phyloP scores from a whole-genome alignment of 495 filamentous ascomycete genomes.

The Penicillium tannophilum region DNA sequence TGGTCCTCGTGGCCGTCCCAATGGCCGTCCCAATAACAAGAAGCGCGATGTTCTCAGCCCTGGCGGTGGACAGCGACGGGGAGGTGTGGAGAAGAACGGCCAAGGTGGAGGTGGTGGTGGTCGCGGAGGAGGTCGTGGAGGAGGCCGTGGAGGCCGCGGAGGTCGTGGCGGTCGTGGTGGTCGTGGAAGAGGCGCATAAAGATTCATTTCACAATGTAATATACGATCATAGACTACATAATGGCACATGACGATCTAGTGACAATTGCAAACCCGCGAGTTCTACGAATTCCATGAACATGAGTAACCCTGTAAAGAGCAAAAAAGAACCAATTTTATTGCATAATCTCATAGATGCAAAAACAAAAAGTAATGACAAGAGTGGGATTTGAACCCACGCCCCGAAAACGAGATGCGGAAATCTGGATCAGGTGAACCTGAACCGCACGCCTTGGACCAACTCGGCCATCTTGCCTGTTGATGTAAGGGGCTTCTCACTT shows the following conservation, averaged over 20 bases:
- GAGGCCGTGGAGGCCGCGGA: slow-evolving; percentile 5
- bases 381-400: slow-evolving; percentile 45
- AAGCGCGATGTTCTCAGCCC: slow-evolving; percentile 35
- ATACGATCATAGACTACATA: not conserved
- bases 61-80: slow-evolving; percentile 28
- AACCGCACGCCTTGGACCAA: slow-evolving; percentile 42
- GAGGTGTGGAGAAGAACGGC: slow-evolving; percentile 29
- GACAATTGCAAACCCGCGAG: too few relatives aligned
- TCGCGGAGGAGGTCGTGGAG: slow-evolving; percentile 16
- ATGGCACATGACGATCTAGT: not conserved
- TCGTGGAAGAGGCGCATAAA: slow-evolving; percentile 3
- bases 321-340: not conserved
- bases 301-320: not conserved
- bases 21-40: slow-evolving; percentile 17
- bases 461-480: slow-evolving; percentile 40
- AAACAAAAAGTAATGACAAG: slow-evolving; percentile 32
- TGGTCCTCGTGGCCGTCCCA: slow-evolving; percentile 11
- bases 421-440: slow-evolving; percentile 34
- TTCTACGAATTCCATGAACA: too few relatives aligned
- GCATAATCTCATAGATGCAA: not conserved
- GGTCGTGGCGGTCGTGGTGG: slow-evolving; percentile 1
- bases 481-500: not conserved
- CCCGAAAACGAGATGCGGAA: slow-evolving; percentile 30
- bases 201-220: slow-evolving; percentile 1
- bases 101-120: slow-evolving; percentile 25